phyloP scores from a whole-genome alignment of 169 alveolate genomes.

The Cyclospora cayetanensis region DNA sequence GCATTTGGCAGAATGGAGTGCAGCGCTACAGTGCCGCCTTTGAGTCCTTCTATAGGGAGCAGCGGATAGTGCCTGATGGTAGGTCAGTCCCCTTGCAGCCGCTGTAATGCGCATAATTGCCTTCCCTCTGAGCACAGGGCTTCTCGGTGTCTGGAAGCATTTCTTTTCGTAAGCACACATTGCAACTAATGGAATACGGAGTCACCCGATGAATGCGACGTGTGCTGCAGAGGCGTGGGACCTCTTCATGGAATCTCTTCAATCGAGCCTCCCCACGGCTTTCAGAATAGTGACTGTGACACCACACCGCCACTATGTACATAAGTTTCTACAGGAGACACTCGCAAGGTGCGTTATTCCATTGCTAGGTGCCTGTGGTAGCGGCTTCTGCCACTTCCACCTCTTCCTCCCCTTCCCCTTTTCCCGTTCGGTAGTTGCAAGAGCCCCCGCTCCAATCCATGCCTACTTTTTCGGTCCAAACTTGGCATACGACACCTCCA shows the following conservation, averaged over 20 bases:
- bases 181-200: not conserved
- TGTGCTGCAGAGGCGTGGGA: slow-evolving; percentile 80
- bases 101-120: too few species aligned
- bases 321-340: slow-evolving; percentile 67
- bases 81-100: too few species aligned
- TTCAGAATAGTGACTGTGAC: slow-evolving; percentile 81
- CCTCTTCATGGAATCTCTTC: slow-evolving; percentile 76
- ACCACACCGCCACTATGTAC: slow-evolving; percentile 74
- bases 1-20: not conserved
- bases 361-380: too few species aligned
- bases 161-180: too few species aligned
- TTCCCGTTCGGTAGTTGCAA: too few species aligned
- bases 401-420: too few species aligned
- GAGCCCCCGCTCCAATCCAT: too few species aligned
- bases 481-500: too few species aligned
- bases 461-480: too few species aligned
- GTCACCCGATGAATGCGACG: not conserved
- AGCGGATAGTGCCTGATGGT: not conserved
- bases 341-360: not conserved
- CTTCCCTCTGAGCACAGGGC: too few species aligned
- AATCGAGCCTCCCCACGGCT: slow-evolving; percentile 86
- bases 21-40: not conserved
- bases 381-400: too few species aligned
- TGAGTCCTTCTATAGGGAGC: not conserved
- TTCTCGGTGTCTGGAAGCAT: too few species aligned